Evolutionary conservation across 257 asterid genomes (phyloP).

Genomic region (Datura wrightii): DNA sequence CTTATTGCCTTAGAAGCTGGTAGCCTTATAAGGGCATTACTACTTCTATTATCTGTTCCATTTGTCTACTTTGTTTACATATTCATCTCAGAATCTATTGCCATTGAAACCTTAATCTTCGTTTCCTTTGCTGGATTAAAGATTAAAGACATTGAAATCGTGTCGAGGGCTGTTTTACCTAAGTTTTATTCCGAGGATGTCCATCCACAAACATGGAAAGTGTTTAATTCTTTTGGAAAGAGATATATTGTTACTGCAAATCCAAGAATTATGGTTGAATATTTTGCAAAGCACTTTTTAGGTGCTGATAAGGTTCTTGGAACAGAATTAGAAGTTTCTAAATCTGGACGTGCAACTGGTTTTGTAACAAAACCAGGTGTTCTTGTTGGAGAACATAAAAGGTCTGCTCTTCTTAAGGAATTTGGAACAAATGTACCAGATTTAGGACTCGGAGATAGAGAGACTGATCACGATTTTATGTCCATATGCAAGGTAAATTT

Average conservation of each 20-base stretch:
- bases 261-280: conserved; percentile 87
- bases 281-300: conserved; percentile 59
- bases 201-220: conserved; percentile 69
- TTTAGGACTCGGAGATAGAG: conserved; percentile 87
- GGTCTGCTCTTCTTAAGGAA: conserved; percentile 60
- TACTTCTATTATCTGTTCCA: conserved; percentile 62
- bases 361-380: conserved; percentile 81
- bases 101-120: conserved; percentile 58
- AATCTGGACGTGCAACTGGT: conserved; percentile 80
- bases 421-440: conserved; percentile 69
- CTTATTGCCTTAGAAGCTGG: conserved; percentile 93
- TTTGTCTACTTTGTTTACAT: conserved; percentile 57
- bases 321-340: conserved; percentile 68
- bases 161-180: conserved; percentile 80
- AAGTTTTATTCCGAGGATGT: conserved; percentile 85
- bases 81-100: conserved; percentile 66
- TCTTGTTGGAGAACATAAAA: conserved; percentile 68
- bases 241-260: conserved; percentile 76
- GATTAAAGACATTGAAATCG: conserved; percentile 74
- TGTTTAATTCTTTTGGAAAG: conserved; percentile 74
- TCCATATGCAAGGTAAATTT: conserved; percentile 86
- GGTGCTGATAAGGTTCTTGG: conserved; percentile 93
- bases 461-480: conserved; percentile 81
- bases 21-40: conserved; percentile 62
- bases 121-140: conserved; percentile 71